Evolutionary conservation across 2,329 filamentous ascomycete species (phyloP).

Genomic region (Cercospora brassicicola): DNA sequence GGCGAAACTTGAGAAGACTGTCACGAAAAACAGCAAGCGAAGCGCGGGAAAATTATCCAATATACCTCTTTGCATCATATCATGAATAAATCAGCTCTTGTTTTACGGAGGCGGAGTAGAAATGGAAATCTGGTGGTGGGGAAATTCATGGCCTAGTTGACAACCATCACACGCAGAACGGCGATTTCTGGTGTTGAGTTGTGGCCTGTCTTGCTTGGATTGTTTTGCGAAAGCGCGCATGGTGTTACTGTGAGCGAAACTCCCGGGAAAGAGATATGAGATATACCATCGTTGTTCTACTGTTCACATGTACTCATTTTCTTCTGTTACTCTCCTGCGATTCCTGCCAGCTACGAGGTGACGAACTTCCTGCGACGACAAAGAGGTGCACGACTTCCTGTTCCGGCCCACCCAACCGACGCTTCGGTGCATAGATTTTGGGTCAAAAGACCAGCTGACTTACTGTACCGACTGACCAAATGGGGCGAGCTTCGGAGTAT

Average conservation of each 20-base stretch:
- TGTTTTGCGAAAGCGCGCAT: not conserved
- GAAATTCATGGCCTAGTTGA: not conserved
- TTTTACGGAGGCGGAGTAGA: not conserved
- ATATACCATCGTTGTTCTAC: not conserved
- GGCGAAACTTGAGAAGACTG: not conserved
- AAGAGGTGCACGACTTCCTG: too few relatives aligned
- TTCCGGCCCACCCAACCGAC: not conserved
- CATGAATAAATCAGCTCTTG: not conserved
- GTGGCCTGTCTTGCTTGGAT: not conserved
- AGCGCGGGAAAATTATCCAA: not conserved
- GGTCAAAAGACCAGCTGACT: not conserved
- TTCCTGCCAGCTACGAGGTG: not conserved
- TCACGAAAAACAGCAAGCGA: not conserved
- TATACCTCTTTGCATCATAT: not conserved
- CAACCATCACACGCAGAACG: not conserved
- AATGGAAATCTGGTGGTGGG: not conserved
- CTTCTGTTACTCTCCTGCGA: not conserved
- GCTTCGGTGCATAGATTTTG: not conserved
- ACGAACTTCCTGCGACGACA: too few relatives aligned
- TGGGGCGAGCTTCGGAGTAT: not conserved
- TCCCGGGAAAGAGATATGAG: not conserved
- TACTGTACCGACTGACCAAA: not conserved
- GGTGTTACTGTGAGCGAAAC: not conserved
- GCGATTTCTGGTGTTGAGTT: not conserved
- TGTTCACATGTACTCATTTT: not conserved